Conservation (phyloP, 495 filamentous ascomycete species). For the Geoglossum glabrum region DNA sequence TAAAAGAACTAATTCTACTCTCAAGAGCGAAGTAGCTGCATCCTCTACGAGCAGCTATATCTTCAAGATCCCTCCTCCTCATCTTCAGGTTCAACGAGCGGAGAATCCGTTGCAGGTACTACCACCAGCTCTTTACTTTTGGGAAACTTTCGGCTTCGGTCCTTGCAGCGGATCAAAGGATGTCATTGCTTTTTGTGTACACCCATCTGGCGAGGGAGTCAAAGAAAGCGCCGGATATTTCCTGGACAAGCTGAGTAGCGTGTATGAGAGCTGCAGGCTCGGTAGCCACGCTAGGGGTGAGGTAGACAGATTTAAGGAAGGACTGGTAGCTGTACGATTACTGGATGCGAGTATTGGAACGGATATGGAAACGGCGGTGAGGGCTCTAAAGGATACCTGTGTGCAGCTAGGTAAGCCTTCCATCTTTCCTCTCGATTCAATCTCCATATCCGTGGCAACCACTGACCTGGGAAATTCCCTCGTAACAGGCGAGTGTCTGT, state of each 20-base stretch:
- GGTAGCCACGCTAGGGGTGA: constrained; percentile 44
- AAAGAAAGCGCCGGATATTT: constrained; percentile 43
- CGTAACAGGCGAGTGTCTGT: constrained; percentile 21
- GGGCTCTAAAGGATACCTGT: constrained; percentile 15
- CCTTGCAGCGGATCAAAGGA: constrained; percentile 65
- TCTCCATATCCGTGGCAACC: background rate
- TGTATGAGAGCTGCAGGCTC: constrained; percentile 63
- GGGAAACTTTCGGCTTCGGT: constrained; percentile 73
- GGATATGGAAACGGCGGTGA: constrained; percentile 12
- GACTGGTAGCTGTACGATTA: constrained; percentile 34
- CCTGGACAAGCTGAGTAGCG: constrained; percentile 44
- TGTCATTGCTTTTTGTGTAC: constrained; percentile 60
- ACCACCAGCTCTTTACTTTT: constrained; percentile 64
- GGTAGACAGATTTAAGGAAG: constrained; percentile 30
- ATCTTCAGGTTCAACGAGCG: constrained; percentile 57
- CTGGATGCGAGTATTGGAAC: constrained; percentile 7
- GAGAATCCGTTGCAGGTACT: constrained; percentile 57
- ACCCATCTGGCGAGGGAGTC: constrained; percentile 39
- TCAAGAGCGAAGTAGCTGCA: background rate
- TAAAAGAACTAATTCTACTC: background rate
- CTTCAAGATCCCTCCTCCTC: constrained; percentile 32
- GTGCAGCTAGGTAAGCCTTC: constrained; percentile 13
- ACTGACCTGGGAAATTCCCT: background rate
- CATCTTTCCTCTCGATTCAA: background rate
- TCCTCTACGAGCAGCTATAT: constrained; percentile 7